A percentile compares a stretch with the other conserved stretches of the same genome.
phyloP scores from a whole-genome alignment of 2,329 filamentous ascomycete species.

The Trichoderma brevicompactum region DNA sequence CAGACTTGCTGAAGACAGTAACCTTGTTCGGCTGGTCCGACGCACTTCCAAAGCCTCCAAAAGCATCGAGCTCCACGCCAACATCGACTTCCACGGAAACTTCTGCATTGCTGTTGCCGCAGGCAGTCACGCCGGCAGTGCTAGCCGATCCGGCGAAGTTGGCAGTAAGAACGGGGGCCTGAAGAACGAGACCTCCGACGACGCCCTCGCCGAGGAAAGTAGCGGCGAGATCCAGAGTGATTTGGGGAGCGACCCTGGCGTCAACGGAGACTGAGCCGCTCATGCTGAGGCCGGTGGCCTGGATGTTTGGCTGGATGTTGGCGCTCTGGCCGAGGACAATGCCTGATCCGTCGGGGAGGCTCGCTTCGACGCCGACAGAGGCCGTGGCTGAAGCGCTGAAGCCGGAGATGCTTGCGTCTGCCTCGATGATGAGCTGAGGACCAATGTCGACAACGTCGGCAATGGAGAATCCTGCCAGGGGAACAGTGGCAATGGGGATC shows the following conservation, averaged over 20 bases:
- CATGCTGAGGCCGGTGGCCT: neutral
- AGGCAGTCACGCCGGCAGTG: neutral
- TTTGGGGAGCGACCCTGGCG: neutral
- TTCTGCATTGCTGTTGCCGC: conserved; percentile 5
- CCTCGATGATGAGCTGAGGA: conserved; percentile 22
- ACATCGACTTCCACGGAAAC: conserved; percentile 5
- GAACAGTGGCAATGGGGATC: conserved; percentile 15
- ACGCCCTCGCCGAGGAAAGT: conserved; percentile 26
- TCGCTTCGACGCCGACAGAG: conserved; percentile 16
- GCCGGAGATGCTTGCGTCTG: conserved; percentile 17
- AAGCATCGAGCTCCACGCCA: conserved; percentile 24
- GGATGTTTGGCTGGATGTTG: conserved; percentile 2
- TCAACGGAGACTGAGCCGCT: conserved; percentile 11
- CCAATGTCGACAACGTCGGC: conserved; percentile 23
- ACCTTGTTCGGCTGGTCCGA: conserved; percentile 13
- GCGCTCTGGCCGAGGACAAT: conserved; percentile 3
- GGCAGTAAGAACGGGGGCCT: conserved; percentile 9
- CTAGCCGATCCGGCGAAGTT: neutral
- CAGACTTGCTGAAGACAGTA: conserved; percentile 8
- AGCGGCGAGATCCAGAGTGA: conserved; percentile 21
- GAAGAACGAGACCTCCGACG: conserved; percentile 12
- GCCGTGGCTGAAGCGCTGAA: conserved; percentile 11
- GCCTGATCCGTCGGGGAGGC: conserved; percentile 25
- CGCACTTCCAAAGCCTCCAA: conserved; percentile 11
- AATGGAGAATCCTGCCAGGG: conserved; percentile 24